Conservation (phyloP, 176 grass and related monocot genomes). For the Alopecurus myosuroides region DNA sequence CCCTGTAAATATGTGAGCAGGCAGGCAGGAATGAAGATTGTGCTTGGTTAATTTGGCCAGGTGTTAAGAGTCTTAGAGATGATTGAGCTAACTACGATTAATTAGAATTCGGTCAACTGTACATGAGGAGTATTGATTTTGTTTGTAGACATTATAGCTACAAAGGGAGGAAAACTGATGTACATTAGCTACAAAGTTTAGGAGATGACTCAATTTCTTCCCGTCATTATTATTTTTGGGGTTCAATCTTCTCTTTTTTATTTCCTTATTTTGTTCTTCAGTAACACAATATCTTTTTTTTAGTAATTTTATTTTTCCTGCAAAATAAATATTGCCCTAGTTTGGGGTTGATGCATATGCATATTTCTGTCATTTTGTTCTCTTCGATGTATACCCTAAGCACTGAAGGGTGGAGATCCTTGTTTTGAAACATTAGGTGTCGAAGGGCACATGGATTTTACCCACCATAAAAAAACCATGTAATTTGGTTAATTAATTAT, state of each 20-base stretch:
- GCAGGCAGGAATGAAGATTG: neutral
- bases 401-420: no score
- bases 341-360: neutral
- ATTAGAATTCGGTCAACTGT: neutral
- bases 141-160: neutral
- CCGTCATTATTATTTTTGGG: neutral
- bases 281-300: neutral
- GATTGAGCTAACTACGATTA: neutral
- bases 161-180: neutral
- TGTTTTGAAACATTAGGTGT: no score
- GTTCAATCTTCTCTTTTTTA: neutral
- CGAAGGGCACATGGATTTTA: neutral
- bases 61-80: neutral
- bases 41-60: neutral
- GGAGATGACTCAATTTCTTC: neutral
- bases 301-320: neutral
- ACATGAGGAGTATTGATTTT: neutral
- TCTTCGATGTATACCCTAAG: neutral
- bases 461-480: neutral
- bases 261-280: neutral
- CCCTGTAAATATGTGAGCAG: conserved; percentile 19
- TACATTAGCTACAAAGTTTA: conserved; percentile 3
- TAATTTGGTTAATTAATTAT: neutral
- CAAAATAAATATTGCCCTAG: neutral
- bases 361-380: no score